Conservation (phyloP, 2,329 filamentous ascomycete species). For the Fusarium oligoseptatum region DNA sequence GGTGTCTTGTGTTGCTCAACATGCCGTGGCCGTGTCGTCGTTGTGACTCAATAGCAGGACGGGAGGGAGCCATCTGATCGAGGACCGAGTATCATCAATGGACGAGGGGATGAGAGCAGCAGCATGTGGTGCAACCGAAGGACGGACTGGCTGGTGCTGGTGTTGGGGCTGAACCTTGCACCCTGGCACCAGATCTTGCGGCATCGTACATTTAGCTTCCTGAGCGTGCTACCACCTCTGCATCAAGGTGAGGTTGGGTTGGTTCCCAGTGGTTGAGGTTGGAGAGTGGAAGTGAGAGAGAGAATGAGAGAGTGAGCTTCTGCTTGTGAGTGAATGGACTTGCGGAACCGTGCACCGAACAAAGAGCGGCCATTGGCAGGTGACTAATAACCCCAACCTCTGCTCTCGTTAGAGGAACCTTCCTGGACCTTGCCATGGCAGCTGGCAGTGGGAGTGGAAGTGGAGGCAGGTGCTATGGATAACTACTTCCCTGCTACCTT, state of each 20-base stretch:
- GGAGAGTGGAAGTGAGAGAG: background rate
- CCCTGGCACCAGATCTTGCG: slow-evolving; percentile 46
- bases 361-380: background rate
- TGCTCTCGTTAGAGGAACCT: background rate
- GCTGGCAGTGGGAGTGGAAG: background rate
- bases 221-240: slow-evolving; percentile 35
- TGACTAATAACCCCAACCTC: slow-evolving; percentile 12
- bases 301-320: background rate
- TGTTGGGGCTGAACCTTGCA: slow-evolving; percentile 39
- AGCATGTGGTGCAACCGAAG: slow-evolving; percentile 30
- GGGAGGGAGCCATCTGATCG: slow-evolving; percentile 28
- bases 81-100: slow-evolving; percentile 19
- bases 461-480: slow-evolving; percentile 5
- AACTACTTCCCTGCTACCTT: background rate
- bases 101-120: slow-evolving; percentile 28
- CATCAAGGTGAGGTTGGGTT: slow-evolving; percentile 11
- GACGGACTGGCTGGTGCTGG: slow-evolving; percentile 24
- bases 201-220: slow-evolving; percentile 44
- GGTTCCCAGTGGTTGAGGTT: slow-evolving; percentile 3
- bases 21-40: slow-evolving; percentile 24
- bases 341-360: slow-evolving; percentile 6
- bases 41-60: slow-evolving; percentile 22
- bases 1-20: slow-evolving; percentile 38
- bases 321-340: background rate
- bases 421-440: background rate